A percentile compares a stretch with the other conserved stretches of the same genome.
Evolutionary conservation across 192 early-diverging fungal genomes (phyloP).

Genomic region (Chytriomyces hyalinus): DNA sequence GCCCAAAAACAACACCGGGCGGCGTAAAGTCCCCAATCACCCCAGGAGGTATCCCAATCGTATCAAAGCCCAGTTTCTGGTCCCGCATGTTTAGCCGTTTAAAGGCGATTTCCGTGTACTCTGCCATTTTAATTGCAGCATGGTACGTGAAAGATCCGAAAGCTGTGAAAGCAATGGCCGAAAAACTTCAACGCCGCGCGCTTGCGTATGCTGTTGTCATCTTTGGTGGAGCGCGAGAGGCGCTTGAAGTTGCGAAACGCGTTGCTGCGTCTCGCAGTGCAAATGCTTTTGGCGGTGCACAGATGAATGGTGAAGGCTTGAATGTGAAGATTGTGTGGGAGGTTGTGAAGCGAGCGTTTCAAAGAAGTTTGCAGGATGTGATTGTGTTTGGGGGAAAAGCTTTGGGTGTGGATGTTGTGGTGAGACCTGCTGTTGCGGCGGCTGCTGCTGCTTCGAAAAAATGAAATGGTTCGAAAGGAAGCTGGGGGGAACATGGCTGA

Average conservation of each 20-base stretch:
- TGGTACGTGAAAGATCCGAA: conserved; percentile 11
- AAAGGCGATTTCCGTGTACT: not conserved
- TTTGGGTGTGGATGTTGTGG: not conserved
- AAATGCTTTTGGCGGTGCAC: not conserved
- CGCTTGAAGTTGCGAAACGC: not conserved
- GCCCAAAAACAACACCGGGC: not conserved
- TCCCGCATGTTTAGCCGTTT: not conserved
- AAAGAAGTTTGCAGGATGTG: not conserved
- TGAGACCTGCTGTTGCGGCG: not conserved
- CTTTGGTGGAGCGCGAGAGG: not conserved
- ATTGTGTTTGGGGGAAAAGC: not conserved
- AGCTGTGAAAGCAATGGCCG: not conserved
- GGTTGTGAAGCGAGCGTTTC: not conserved
- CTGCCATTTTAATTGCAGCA: not conserved
- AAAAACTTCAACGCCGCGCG: not conserved
- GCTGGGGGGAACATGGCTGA: too few relatives aligned
- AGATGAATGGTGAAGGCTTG: not conserved
- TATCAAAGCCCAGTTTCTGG: not conserved
- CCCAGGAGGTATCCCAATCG: conserved; percentile 1
- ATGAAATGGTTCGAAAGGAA: not conserved
- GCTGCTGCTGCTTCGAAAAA: not conserved
- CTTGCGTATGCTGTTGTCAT: conserved; percentile 8
- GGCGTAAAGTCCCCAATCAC: not conserved
- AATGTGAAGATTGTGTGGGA: not conserved
- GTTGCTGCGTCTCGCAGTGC: not conserved